Conservation (phyloP, 371 early-diverging fungal genomes). For the Actinomucor elegans region DNA sequence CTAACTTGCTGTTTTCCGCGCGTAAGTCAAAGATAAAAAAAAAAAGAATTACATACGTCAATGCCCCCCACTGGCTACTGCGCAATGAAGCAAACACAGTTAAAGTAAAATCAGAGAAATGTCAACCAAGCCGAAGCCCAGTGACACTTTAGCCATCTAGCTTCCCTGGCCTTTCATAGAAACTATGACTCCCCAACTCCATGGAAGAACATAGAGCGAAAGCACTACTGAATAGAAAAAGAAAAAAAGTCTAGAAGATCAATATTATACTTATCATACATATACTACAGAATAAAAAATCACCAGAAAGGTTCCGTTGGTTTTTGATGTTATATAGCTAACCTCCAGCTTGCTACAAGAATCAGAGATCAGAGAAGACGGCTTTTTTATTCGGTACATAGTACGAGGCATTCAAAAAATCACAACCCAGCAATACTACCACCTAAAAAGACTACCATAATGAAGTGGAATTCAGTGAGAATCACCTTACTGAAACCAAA, state of each 20-base stretch:
- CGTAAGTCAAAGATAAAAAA: no score
- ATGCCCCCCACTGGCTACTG: no score
- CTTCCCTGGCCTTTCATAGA: no score
- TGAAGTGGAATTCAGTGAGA: constrained; percentile 15
- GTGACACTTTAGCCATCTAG: no score
- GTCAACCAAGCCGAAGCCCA: no score
- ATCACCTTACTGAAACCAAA: constrained; percentile 16
- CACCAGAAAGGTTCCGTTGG: constrained; percentile 4
- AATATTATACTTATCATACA: constrained; percentile 7
- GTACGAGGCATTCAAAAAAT: constrained; percentile 10
- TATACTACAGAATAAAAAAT: constrained; percentile 7
- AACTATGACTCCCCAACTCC: no score
- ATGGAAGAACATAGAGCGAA: no score
- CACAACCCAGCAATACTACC: constrained; percentile 8
- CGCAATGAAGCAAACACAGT: no score
- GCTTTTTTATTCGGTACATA: constrained; percentile 8
- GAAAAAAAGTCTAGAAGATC: constrained; percentile 8
- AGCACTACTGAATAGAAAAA: no score
- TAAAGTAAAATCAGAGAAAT: no score
- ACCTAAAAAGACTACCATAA: constrained; percentile 14
- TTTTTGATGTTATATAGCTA: constrained; percentile 5
- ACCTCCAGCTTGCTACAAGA: constrained; percentile 8
- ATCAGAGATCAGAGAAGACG: constrained; percentile 9
- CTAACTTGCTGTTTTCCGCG: no score
- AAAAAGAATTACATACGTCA: no score